These are phyloP conservation scores for Annulohypoxylon stygium DNA, from an alignment of 495 filamentous ascomycete genomes.

Conservation along the genomic window DNA sequence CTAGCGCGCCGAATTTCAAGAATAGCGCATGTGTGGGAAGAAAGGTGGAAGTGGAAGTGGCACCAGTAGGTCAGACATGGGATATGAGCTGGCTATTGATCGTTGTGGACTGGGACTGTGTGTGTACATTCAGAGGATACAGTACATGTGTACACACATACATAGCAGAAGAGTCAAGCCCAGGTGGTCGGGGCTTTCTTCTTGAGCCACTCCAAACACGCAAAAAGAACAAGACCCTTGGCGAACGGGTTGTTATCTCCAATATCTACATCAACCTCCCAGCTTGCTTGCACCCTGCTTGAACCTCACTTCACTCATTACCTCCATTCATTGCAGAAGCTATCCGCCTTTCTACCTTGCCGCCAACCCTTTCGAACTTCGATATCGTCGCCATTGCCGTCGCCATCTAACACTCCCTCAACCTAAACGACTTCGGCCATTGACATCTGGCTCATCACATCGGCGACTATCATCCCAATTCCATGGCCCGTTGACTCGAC, in stretches of 20 bases:
- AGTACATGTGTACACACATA: neutral
- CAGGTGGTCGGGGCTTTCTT: conserved; percentile 42
- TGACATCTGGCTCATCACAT: conserved; percentile 23
- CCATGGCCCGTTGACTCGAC: conserved; percentile 48
- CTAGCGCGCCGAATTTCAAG: conserved; percentile 52
- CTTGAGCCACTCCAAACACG: conserved; percentile 51
- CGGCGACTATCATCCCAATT: conserved; percentile 40
- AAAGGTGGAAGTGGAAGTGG: conserved; percentile 46
- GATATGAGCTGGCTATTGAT: conserved; percentile 51
- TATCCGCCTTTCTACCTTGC: conserved; percentile 34
- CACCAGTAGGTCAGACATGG: conserved; percentile 51
- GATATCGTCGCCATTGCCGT: conserved; percentile 38
- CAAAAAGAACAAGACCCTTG: conserved; percentile 44
- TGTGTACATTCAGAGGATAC: neutral
- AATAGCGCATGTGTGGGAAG: conserved; percentile 51
- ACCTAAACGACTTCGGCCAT: conserved; percentile 15
- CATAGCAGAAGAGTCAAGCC: conserved; percentile 43
- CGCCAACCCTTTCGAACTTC: conserved; percentile 39
- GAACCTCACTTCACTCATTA: conserved; percentile 44
- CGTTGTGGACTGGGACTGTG: conserved; percentile 37
- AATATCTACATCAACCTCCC: conserved; percentile 56
- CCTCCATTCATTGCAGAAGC: conserved; percentile 42
- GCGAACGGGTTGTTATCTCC: conserved; percentile 42
- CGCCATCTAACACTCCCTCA: conserved; percentile 39
- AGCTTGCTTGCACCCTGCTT: conserved; percentile 45